Conservation (phyloP, 257 asterid species). For the Echium plantagineum region DNA sequence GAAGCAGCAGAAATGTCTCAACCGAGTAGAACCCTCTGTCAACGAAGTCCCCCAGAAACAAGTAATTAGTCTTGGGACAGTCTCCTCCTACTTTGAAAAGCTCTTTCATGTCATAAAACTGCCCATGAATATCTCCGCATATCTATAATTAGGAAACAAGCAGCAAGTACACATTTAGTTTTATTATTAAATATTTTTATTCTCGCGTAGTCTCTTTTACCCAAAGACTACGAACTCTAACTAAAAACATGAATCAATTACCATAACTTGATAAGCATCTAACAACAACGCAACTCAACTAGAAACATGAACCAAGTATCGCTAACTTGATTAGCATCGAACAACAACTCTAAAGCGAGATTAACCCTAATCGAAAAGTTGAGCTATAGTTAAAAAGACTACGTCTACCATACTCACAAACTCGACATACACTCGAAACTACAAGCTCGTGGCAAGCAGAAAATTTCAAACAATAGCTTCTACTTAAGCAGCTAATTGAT, state of each 20-base stretch:
- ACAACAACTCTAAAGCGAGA: no score
- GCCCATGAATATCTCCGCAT: constrained; percentile 99
- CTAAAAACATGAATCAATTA: no score
- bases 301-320: no score
- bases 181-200: no score
- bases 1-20: constrained; percentile 90
- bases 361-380: no score
- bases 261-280: no score
- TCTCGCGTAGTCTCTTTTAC: no score
- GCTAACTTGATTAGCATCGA: no score
- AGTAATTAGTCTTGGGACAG: constrained; percentile 87
- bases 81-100: constrained; percentile 95
- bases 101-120: constrained; percentile 96
- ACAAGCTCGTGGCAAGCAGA: background rate
- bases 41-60: constrained; percentile 96
- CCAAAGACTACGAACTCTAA: no score
- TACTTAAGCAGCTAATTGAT: no score
- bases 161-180: background rate
- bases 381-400: no score
- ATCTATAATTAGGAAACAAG: constrained; percentile 36
- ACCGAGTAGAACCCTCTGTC: constrained; percentile 97
- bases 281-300: no score
- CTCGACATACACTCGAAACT: background rate
- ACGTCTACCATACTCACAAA: background rate
- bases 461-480: background rate